phyloP scores from a whole-genome alignment of 805 yeast genomes.

The Zygotorulaspora chibaensis region DNA sequence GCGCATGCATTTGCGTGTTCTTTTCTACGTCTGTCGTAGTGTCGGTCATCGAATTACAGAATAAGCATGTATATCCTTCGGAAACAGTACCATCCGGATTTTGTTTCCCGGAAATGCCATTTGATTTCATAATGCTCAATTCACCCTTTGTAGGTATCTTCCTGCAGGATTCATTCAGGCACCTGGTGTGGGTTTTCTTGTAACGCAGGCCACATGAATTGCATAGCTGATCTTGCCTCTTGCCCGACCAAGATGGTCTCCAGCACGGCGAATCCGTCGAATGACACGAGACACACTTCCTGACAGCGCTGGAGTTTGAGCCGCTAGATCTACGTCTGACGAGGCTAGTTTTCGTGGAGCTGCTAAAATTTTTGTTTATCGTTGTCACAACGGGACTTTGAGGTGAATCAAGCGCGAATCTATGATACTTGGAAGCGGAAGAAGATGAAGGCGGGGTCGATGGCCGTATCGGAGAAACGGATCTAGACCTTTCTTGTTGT shows the following conservation, averaged over 20 bases:
- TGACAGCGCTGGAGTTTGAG: conserved; percentile 20
- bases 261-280: conserved; percentile 93
- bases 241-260: conserved; percentile 91
- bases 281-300: conserved; percentile 86
- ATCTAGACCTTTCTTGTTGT: conserved; percentile 10
- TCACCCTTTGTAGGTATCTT: conserved; percentile 96
- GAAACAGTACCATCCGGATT: conserved; percentile 29
- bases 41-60: conserved; percentile 30
- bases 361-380: conserved; percentile 6
- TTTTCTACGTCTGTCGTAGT: conserved; percentile 10
- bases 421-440: conserved; percentile 20
- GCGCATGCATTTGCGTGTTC: not conserved
- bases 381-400: conserved; percentile 15
- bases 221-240: conserved; percentile 88
- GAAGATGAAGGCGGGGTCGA: conserved; percentile 14
- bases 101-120: conserved; percentile 45
- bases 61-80: conserved; percentile 49
- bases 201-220: conserved; percentile 94
- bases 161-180: conserved; percentile 68
- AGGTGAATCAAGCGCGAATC: conserved; percentile 22
- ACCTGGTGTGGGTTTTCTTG: conserved; percentile 90
- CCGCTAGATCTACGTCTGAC: conserved; percentile 15
- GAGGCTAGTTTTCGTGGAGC: conserved; percentile 8
- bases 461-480: conserved; percentile 17
- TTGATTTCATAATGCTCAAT: conserved; percentile 79